Evolutionary conservation across 192 early-diverging fungal genomes (phyloP).

Genomic region (Chytriomyces confervae): DNA sequence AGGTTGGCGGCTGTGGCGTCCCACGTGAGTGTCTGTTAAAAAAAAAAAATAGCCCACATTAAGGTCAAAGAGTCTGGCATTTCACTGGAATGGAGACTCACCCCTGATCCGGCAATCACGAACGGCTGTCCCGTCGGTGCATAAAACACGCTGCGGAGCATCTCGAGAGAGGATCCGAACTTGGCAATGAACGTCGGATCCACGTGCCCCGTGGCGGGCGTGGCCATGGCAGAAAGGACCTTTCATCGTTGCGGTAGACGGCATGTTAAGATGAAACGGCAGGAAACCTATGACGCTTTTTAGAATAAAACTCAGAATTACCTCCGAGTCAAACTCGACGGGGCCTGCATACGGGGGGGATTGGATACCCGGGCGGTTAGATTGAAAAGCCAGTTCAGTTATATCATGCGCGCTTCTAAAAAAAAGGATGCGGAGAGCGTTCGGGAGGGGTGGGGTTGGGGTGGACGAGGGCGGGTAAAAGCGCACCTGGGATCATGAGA

Average conservation of each 20-base stretch:
- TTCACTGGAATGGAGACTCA: neutral
- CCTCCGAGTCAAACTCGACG: constrained; percentile 83
- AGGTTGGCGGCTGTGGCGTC: constrained; percentile 95
- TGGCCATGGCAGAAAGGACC: constrained; percentile 82
- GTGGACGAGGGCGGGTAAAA: too few species aligned
- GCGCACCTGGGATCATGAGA: constrained; percentile 85
- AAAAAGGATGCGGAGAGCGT: too few species aligned
- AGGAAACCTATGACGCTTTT: too few species aligned
- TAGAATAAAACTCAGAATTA: too few species aligned
- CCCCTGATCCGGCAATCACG: constrained; percentile 88
- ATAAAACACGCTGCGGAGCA: constrained; percentile 78
- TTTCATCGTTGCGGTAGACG: too few species aligned
- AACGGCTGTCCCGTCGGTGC: constrained; percentile 89
- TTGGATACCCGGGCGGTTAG: too few species aligned
- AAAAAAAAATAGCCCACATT: too few species aligned
- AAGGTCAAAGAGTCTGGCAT: neutral
- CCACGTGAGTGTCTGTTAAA: constrained; percentile 82
- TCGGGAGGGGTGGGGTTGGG: too few species aligned
- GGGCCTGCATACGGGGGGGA: constrained; percentile 58
- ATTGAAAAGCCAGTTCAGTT: too few species aligned
- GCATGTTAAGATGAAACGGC: too few species aligned
- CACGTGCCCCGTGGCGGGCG: constrained; percentile 93
- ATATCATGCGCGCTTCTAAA: too few species aligned
- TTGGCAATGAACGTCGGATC: constrained; percentile 86
- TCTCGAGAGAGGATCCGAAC: constrained; percentile 86